Base-by-base conservation (phyloP, 2,329 filamentous ascomycete species). In the Curvularia spicifera region DNA sequence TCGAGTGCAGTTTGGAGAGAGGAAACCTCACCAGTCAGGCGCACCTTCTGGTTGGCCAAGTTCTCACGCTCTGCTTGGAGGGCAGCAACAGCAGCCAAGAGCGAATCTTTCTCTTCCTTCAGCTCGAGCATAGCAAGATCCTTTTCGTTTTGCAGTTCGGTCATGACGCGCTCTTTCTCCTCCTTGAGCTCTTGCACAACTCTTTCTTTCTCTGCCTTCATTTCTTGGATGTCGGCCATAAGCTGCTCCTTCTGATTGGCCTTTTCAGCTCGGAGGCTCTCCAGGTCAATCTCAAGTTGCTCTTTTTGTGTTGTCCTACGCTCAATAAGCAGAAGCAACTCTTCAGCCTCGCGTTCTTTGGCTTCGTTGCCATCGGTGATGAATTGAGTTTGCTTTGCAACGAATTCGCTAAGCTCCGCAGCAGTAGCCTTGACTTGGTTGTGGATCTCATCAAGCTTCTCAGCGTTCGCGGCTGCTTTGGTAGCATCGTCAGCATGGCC, bases 1-100 rank as follows among this genome's bases (percentile, higher is more conserved):
- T 89, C 87, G 29, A 98, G 84, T 0, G 95, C 94, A 8, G 92
- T 98, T 74, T 98, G 92, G 1, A 99, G 85, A 8, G 92, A 91
- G 5, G 93, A 93, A 0, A 99, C 89, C 66, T 99, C 93, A 24
- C 91, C 92, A 9, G 87, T 87, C 28, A 97, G 82, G 55, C 89
- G 87, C 45, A 88, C 87, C 81, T 93, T 97, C 71, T 96, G 91
- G 56, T 88, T 85, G 12, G 84, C 83, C 54, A 98, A 82, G 50
- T 87, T 86, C 59, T 97, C 92, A 59, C 91, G 87, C 71, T 95
- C 91, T 0, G 81, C 81, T 51, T 85, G 83, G 26, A 93, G 79
- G 8, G 80, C 76, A 20, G 84, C 79, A 22, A 91, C 83, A 24
- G 83, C 83, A 45, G 84, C 80, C 15, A 77, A 71, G 22, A 83